Evolutionary conservation across 2,329 filamentous ascomycete species (phyloP).

Genomic region (Aspergillus japonicus): DNA sequence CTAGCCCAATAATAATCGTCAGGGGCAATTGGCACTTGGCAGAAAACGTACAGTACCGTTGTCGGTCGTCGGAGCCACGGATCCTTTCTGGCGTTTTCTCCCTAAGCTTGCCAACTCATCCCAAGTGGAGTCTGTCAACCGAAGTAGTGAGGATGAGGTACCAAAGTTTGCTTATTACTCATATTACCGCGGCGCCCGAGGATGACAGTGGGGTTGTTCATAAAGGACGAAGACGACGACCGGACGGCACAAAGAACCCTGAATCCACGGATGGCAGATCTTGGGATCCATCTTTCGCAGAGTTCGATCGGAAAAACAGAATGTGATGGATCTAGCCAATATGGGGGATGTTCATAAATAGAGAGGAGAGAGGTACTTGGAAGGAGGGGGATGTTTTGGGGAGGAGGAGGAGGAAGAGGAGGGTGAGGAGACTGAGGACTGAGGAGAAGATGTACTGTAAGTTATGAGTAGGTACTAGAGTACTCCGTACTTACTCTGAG

Average conservation of each 20-base stretch:
- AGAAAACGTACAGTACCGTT: background rate
- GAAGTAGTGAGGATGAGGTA: constrained; percentile 6
- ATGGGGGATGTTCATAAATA: background rate
- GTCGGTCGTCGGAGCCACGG: constrained; percentile 8
- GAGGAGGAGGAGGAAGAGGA: too few relatives aligned
- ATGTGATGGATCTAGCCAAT: background rate
- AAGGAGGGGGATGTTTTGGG: too few relatives aligned
- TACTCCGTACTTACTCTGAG: too few relatives aligned
- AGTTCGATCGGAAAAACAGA: background rate
- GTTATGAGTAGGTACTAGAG: too few relatives aligned
- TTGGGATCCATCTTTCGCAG: background rate
- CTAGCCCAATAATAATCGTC: constrained; percentile 19
- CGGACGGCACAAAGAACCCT: background rate
- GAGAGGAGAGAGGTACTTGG: too few relatives aligned
- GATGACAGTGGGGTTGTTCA: constrained; percentile 3
- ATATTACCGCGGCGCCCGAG: constrained; percentile 3
- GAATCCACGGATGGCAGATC: background rate
- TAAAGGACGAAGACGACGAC: background rate
- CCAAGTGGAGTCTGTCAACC: constrained; percentile 17
- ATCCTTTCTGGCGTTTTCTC: constrained; percentile 4
- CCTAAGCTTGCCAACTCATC: constrained; percentile 21
- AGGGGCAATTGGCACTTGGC: constrained; percentile 8
- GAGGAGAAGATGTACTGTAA: too few relatives aligned
- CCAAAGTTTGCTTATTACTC: constrained; percentile 4
- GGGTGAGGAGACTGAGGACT: too few relatives aligned